Percentiles rank a stretch among this genome's conserved stretches.
Conservation (phyloP, 2,329 filamentous ascomycete genomes). For the Mycosphaerella sp. region DNA sequence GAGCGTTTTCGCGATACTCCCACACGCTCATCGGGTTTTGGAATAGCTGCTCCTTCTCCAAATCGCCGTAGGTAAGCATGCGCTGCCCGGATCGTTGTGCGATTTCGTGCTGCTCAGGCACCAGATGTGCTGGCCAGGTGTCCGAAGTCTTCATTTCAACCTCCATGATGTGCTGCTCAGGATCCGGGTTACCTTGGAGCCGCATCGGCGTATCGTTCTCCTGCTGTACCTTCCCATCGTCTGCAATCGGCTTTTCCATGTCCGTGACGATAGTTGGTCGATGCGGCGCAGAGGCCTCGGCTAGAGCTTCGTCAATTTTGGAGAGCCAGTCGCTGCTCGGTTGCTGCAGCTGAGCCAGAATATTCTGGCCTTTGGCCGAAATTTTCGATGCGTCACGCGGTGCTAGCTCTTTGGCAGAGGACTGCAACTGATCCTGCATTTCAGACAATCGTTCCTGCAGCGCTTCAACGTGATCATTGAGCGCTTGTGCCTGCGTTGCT, state of each 20-base stretch:
- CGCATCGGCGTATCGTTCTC: neutral
- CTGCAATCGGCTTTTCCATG: neutral
- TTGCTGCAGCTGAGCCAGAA: neutral
- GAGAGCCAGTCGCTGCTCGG: constrained; percentile 1
- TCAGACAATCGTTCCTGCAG: neutral
- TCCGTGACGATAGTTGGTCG: neutral
- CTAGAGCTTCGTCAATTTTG: constrained; percentile 5
- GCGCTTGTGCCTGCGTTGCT: constrained; percentile 6
- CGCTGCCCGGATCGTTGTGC: neutral
- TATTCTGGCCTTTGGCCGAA: neutral
- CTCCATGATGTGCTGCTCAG: neutral
- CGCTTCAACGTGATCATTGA: neutral
- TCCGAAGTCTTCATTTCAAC: neutral
- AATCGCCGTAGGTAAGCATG: constrained; percentile 1
- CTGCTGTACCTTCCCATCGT: neutral
- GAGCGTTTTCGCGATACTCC: constrained; percentile 3
- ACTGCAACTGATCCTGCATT: neutral
- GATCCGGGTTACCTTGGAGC: neutral
- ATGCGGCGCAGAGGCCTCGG: neutral
- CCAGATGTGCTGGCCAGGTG: neutral
- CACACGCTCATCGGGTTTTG: neutral
- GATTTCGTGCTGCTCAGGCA: neutral
- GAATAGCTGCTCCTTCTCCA: constrained; percentile 3
- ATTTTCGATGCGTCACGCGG: neutral
- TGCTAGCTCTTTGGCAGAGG: neutral